Evolutionary conservation across 164 flowering plant species (phyloP), one percentile per base, ranked within the genome.

Genomic region (Amborella trichopoda): DNA sequence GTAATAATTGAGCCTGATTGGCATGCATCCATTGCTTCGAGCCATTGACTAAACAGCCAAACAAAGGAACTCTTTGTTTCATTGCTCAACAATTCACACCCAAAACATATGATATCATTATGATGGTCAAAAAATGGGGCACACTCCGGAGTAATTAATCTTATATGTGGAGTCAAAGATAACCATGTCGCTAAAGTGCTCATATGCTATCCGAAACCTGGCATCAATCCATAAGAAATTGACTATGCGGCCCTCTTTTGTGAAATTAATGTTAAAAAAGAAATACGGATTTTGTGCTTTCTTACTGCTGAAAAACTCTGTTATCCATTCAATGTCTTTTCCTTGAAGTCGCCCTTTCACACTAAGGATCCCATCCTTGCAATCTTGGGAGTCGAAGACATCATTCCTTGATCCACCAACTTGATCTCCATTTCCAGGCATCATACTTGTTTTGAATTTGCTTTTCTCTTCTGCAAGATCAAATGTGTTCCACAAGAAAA

Each of bases 181-280:
- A 40, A 80, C 74, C 1, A 68, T 66, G 53, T 80, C 83, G 28
- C 88, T 81, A 61, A 77, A 77, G 58, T 77, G 67, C 50, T 57
- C 49, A 54, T 77, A 80, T 22, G 81, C 73, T 39, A 67, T 40
- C 56, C 78, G 68, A 20, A 81, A 75, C 55, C 78, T 75, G 30
- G 81, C 67, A 75, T 80, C 81, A 21, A 74, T 71, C 83, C 88
- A 80, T 46, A 80, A 77, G 0, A 69, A 74, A 61, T 73, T 77
- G 26, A 56, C 63, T 74, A 77, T 54, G 20, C 68, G 62, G 44
- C 58, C 59, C 40, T 75, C 76, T 3, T 73, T 75, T 56, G 75
- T 83, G 53, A 80, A 67, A 55, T 77, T 78, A 49, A 78, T 59
- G 14, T 81, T 79, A 67, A 75, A 73, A 48, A 73, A 71, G 61